Evolutionary conservation across 108 stramenopile genomes (phyloP).

Genomic region (Conticribra guillardii): DNA sequence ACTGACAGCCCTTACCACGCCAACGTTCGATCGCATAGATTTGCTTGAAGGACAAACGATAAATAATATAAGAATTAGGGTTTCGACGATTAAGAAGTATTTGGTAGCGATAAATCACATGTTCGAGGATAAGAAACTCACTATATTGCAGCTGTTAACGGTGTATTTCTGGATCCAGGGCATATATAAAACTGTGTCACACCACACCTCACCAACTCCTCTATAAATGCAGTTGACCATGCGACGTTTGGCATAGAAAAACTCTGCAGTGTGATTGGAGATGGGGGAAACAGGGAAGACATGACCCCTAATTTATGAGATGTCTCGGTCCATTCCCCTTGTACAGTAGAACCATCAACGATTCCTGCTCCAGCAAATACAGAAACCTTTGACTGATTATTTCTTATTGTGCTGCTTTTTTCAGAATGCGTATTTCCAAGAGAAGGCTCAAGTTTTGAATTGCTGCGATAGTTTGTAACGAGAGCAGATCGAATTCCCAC

Average conservation of each 20-base stretch:
- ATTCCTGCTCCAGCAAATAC: constrained; percentile 85
- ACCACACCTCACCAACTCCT: constrained; percentile 88
- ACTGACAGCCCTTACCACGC: constrained; percentile 70
- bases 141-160: constrained; percentile 84
- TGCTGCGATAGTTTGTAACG: constrained; percentile 30
- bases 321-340: constrained; percentile 88
- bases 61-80: no score
- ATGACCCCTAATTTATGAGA: constrained; percentile 77
- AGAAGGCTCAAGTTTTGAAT: neutral
- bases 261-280: constrained; percentile 74
- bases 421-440: no score
- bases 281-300: constrained; percentile 79
- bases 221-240: constrained; percentile 88
- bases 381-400: constrained; percentile 47
- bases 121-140: no score
- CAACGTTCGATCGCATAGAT: constrained; percentile 64
- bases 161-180: constrained; percentile 93
- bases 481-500: constrained; percentile 83
- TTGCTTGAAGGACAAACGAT: no score
- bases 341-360: constrained; percentile 81
- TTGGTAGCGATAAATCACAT: no score
- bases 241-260: constrained; percentile 80
- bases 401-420: constrained; percentile 8
- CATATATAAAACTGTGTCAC: constrained; percentile 86
- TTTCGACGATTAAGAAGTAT: no score